These are phyloP conservation scores for Penicillium sp. DNA, from an alignment of 2,329 filamentous ascomycete genomes.

Conservation along the genomic window DNA sequence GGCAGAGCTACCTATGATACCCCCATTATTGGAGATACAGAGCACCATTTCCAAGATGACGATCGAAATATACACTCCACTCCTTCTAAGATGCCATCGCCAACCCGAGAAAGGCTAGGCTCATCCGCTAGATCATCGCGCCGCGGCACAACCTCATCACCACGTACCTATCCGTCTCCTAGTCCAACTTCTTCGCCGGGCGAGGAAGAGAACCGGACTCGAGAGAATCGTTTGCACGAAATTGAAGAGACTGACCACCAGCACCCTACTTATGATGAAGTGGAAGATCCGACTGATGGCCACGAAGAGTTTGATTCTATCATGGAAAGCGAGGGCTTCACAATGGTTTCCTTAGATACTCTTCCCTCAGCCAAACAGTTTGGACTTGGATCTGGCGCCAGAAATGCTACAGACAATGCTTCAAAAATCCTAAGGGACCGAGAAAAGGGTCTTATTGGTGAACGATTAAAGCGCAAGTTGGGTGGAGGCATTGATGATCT, in stretches of 20 bases:
- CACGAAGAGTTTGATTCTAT: constrained; percentile 54
- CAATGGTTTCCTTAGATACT: constrained; percentile 57
- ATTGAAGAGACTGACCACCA: constrained; percentile 12
- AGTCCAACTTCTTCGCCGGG: constrained; percentile 39
- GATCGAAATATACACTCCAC: constrained; percentile 33
- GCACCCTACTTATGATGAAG: not conserved
- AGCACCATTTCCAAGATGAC: constrained; percentile 27
- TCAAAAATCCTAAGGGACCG: constrained; percentile 30
- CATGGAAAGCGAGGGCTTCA: constrained; percentile 58
- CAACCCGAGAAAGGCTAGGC: constrained; percentile 24
- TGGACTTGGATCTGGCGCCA: constrained; percentile 34
- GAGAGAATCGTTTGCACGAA: constrained; percentile 3
- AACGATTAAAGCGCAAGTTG: constrained; percentile 28
- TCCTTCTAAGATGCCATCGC: constrained; percentile 37
- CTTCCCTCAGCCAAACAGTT: constrained; percentile 51
- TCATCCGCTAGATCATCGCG: constrained; percentile 35
- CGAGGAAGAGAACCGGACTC: constrained; percentile 34
- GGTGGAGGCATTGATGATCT: constrained; percentile 21
- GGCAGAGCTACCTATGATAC: constrained; percentile 31
- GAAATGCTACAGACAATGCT: constrained; percentile 25
- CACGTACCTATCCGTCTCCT: constrained; percentile 41
- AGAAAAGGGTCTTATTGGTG: constrained; percentile 26
- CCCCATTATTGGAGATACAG: constrained; percentile 29
- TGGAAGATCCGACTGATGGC: constrained; percentile 39
- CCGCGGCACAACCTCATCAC: constrained; percentile 34